A percentile compares a stretch with the other conserved stretches of the same genome.
Evolutionary conservation across 108 stramenopile genomes (phyloP).

Genomic region (Cyclostephanos invisitatus): DNA sequence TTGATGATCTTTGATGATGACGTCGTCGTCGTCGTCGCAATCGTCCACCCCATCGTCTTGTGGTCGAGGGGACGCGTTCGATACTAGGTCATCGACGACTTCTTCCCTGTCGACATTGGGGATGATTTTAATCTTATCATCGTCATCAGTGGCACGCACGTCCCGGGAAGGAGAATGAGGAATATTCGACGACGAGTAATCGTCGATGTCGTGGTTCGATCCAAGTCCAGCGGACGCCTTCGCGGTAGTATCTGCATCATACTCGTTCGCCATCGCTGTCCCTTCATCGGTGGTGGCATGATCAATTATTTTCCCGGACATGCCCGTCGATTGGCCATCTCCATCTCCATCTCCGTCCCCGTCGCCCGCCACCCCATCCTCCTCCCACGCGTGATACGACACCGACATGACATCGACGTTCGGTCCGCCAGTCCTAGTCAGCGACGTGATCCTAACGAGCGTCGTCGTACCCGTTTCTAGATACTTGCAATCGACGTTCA

Average conservation of each 20-base stretch:
- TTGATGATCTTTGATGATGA: no score
- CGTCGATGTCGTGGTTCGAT: no score
- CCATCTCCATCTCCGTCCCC: neutral
- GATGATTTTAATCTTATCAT: no score
- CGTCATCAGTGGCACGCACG: no score
- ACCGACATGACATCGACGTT: neutral
- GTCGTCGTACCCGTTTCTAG: neutral
- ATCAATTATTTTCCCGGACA: no score
- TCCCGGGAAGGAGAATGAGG: no score
- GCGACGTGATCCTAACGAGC: neutral
- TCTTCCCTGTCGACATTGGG: no score
- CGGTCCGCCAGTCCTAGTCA: neutral
- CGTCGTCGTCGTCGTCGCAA: neutral
- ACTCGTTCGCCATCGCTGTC: neutral
- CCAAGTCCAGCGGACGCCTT: no score
- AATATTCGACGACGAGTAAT: no score
- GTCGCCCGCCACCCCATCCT: neutral
- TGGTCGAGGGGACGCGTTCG: no score
- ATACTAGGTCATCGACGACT: no score
- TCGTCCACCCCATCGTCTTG: neutral
- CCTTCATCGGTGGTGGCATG: neutral
- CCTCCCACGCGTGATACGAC: neutral
- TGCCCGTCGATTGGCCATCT: neutral
- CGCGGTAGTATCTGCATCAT: no score
- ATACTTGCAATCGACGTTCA: neutral